These are phyloP conservation scores for Sanghuangporus baumii DNA, from an alignment of 1,284 basidiomycete species.

Conservation along the genomic window DNA sequence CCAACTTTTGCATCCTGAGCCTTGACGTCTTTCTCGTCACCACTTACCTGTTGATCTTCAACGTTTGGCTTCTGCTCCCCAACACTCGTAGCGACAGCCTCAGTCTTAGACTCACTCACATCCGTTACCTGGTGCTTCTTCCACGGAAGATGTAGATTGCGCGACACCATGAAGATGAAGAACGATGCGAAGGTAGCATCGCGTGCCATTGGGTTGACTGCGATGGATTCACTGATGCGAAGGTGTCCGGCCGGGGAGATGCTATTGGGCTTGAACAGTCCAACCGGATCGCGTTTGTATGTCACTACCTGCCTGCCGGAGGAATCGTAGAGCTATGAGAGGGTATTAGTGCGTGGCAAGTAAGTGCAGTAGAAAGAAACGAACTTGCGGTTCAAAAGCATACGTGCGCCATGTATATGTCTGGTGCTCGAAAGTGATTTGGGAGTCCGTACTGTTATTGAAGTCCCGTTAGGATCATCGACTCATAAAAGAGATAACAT, in stretches of 20 bases:
- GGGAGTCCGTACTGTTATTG: background rate
- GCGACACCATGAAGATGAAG: slow-evolving; percentile 2
- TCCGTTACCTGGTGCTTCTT: too few species aligned
- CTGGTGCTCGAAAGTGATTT: background rate
- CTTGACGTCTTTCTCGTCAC: too few species aligned
- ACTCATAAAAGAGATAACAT: background rate
- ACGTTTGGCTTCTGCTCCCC: too few species aligned
- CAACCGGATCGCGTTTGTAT: background rate
- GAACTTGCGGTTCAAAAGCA: background rate
- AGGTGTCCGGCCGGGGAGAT: background rate
- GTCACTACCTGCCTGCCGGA: background rate
- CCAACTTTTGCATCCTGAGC: too few species aligned
- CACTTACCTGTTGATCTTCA: too few species aligned
- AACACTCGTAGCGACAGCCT: too few species aligned
- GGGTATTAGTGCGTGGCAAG: background rate
- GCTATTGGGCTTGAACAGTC: background rate
- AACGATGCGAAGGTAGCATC: slow-evolving; percentile 1
- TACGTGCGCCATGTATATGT: background rate
- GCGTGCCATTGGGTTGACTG: background rate
- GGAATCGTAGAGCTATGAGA: background rate
- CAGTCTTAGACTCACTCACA: too few species aligned
- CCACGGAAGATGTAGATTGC: background rate
- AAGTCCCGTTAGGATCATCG: background rate
- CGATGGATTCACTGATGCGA: background rate
- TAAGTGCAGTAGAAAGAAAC: background rate